These are phyloP conservation scores for Wickerhamiella hasegawae DNA, from an alignment of 805 yeast species.

Conservation along the genomic window DNA sequence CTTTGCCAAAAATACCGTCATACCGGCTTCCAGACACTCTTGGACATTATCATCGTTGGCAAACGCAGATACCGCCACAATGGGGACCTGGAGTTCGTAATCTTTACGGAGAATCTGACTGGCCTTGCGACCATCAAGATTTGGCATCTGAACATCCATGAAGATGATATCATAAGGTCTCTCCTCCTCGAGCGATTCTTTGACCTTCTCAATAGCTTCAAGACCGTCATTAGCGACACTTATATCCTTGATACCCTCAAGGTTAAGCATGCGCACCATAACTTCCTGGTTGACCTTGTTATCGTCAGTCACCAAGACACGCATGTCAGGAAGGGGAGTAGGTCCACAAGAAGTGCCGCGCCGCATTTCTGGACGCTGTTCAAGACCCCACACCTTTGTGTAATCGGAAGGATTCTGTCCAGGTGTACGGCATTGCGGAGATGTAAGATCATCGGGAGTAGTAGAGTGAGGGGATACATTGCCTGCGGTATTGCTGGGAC, in stretches of 20 bases:
- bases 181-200: slow-evolving; percentile 24
- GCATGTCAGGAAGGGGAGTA: slow-evolving; percentile 9
- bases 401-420: neutral
- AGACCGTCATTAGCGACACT: slow-evolving; percentile 79
- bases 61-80: slow-evolving; percentile 88
- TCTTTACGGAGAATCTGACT: slow-evolving; percentile 57
- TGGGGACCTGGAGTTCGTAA: slow-evolving; percentile 48
- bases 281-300: slow-evolving; percentile 91
- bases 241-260: slow-evolving; percentile 64
- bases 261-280: slow-evolving; percentile 65
- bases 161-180: slow-evolving; percentile 51
- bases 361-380: slow-evolving; percentile 4
- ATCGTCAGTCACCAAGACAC: slow-evolving; percentile 83
- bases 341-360: slow-evolving; percentile 6
- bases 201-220: slow-evolving; percentile 63
- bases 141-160: slow-evolving; percentile 98
- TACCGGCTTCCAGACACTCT: slow-evolving; percentile 77
- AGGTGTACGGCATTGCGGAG: too few species aligned
- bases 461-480: too few species aligned
- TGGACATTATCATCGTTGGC: slow-evolving; percentile 84
- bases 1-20: slow-evolving; percentile 80
- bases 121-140: slow-evolving; percentile 75
- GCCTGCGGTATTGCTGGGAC: neutral
- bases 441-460: neutral
- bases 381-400: neutral